Evolutionary conservation across 176 grass and related monocot species (phyloP).

Genomic region (Dactylis glomerata): DNA sequence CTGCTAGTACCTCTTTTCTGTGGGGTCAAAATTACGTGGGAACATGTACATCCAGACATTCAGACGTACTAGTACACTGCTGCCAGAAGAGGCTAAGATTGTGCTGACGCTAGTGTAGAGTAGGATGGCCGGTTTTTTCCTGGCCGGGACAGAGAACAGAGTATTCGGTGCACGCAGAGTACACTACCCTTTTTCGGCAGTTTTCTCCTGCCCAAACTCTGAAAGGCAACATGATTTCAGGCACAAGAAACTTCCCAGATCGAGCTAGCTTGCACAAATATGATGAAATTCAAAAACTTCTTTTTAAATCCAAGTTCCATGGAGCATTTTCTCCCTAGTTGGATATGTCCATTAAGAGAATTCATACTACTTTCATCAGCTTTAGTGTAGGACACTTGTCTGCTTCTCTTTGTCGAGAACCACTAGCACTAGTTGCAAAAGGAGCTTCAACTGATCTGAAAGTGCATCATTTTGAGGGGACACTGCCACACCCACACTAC

Average conservation of each 20-base stretch:
- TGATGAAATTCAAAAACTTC: neutral
- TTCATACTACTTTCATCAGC: neutral
- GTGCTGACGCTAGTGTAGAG: neutral
- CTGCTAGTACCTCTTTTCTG: neutral
- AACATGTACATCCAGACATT: neutral
- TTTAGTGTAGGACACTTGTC: neutral
- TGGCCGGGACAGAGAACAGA: neutral
- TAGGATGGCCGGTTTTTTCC: neutral
- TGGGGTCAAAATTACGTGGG: neutral
- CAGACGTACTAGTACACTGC: too few species aligned
- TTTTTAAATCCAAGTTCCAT: too few species aligned
- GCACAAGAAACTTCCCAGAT: neutral
- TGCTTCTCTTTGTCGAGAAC: too few species aligned
- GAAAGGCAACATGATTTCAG: neutral
- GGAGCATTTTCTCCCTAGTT: too few species aligned
- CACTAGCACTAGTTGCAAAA: neutral
- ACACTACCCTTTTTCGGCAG: neutral
- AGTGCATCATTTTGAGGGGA: neutral
- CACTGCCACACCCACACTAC: neutral
- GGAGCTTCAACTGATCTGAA: neutral
- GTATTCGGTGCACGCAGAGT: neutral
- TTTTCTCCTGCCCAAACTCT: neutral
- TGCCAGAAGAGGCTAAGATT: neutral
- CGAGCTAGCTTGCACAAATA: neutral
- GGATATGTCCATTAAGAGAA: too few species aligned